These are phyloP conservation scores for Aureoboletus auriporus DNA, from an alignment of 768 basidiomycete species.

Conservation along the genomic window DNA sequence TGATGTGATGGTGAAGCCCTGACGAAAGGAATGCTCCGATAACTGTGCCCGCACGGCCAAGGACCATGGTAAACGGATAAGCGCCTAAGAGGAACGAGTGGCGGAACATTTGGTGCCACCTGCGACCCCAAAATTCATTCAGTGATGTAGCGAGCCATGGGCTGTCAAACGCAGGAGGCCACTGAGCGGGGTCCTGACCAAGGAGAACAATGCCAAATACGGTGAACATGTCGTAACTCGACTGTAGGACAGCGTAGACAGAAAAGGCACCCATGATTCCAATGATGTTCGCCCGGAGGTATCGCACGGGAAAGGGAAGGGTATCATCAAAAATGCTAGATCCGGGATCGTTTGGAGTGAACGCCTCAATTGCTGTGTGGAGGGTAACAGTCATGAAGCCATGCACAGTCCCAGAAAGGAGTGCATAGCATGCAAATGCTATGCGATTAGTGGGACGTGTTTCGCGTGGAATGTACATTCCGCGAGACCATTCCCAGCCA, in stretches of 20 bases:
- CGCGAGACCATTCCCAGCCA: too few relatives aligned
- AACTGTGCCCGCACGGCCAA: too few relatives aligned
- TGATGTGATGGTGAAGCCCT: too few relatives aligned
- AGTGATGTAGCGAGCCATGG: not conserved
- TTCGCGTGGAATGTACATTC: too few relatives aligned
- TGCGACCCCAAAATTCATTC: not conserved
- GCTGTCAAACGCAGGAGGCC: not conserved
- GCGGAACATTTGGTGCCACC: not conserved
- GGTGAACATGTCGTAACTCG: not conserved
- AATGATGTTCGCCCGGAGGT: constrained; percentile 40
- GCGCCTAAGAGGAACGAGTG: not conserved
- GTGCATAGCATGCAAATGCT: too few relatives aligned
- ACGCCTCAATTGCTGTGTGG: constrained; percentile 45
- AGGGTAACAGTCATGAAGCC: too few relatives aligned
- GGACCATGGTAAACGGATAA: too few relatives aligned
- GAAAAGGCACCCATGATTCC: constrained; percentile 39
- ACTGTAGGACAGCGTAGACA: constrained; percentile 43
- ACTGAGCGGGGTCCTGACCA: constrained; percentile 3
- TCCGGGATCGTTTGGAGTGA: constrained; percentile 35
- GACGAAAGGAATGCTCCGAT: too few relatives aligned
- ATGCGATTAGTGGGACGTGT: too few relatives aligned
- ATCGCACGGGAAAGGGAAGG: constrained; percentile 24
- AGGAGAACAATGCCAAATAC: not conserved
- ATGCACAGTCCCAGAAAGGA: too few relatives aligned
- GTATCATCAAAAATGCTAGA: constrained; percentile 29